phyloP scores from a whole-genome alignment of 306 rosid species.

The Potentilla sterilis region DNA sequence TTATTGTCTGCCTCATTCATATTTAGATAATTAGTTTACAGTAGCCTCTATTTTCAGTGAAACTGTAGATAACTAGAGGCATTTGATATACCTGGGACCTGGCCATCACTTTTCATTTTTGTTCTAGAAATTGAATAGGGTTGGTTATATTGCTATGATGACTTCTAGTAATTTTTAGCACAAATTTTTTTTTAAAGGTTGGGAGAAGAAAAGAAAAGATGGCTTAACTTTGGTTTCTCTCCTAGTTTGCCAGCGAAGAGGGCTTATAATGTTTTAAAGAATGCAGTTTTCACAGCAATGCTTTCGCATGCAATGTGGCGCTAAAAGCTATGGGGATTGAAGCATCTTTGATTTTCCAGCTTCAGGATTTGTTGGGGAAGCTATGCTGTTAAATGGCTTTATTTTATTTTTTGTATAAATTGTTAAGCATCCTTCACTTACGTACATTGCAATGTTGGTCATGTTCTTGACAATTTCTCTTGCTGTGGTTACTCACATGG shows the following conservation, averaged over 20 bases:
- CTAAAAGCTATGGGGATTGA: constrained; percentile 61
- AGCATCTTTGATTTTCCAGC: constrained; percentile 50
- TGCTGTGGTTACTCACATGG: constrained; percentile 68
- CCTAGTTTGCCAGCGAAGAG: neutral
- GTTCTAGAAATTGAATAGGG: neutral
- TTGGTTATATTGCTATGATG: neutral
- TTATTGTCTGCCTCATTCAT: neutral
- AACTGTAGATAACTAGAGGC: neutral
- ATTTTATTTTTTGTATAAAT: constrained; percentile 54
- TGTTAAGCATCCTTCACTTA: constrained; percentile 2
- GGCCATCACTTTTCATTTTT: neutral
- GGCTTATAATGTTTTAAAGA: neutral
- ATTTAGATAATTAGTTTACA: neutral
- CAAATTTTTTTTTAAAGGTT: neutral
- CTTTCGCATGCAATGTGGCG: constrained; percentile 50
- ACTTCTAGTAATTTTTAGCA: no score
- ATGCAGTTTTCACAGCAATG: constrained; percentile 10
- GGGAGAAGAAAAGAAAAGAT: neutral
- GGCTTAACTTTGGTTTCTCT: neutral
- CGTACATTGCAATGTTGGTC: constrained; percentile 48
- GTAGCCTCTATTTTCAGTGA: neutral
- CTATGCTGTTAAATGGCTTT: constrained; percentile 46
- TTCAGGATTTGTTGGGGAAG: constrained; percentile 39
- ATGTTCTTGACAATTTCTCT: constrained; percentile 71
- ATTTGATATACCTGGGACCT: no score